Conservation (phyloP, 106 monocot genomes). For the Phalaenopsis aphrodite region DNA sequence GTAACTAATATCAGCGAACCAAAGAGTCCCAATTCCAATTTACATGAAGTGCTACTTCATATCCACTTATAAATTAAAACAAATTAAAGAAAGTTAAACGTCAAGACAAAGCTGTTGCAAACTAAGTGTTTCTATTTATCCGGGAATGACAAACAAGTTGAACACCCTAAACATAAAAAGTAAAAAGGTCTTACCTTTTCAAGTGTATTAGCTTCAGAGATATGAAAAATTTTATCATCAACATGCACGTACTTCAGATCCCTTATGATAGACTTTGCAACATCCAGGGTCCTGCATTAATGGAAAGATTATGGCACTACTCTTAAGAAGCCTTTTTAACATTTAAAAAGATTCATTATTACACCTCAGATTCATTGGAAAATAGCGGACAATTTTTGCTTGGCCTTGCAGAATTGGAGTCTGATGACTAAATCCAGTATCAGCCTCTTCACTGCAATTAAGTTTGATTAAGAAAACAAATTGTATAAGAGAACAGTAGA, state of each 20-base stretch:
- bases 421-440: constrained; percentile 93
- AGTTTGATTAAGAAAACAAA: neutral
- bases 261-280: constrained; percentile 53
- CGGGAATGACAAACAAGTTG: neutral
- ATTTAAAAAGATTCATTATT: constrained; percentile 6
- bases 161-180: neutral
- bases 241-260: constrained; percentile 48
- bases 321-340: neutral
- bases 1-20: neutral
- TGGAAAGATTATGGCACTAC: neutral
- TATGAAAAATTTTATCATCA: constrained; percentile 49
- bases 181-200: constrained; percentile 33
- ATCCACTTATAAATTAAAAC: neutral
- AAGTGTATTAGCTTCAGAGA: constrained; percentile 46
- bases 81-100: neutral
- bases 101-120: neutral
- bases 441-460: constrained; percentile 66
- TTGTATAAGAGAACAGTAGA: neutral
- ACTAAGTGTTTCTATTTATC: neutral
- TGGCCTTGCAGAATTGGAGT: constrained; percentile 92
- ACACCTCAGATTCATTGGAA: constrained; percentile 71
- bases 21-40: neutral
- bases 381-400: constrained; percentile 89
- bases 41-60: neutral
- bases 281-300: constrained; percentile 42